Base-by-base conservation (phyloP, 2,329 filamentous ascomycete species). In the Cylindrodendrum hubeiense region DNA sequence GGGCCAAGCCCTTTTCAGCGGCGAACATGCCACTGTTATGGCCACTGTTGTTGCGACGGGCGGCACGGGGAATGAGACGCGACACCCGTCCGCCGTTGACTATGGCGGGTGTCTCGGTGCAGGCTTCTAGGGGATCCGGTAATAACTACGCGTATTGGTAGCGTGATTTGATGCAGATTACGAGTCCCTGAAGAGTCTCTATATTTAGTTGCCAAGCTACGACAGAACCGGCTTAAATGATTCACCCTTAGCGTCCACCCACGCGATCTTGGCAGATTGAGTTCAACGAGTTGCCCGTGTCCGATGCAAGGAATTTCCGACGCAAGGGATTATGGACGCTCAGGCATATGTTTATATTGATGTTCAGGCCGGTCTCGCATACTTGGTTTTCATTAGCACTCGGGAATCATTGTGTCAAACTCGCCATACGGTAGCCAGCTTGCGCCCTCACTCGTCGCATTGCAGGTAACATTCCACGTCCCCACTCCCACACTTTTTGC, bases 191-290 rank as follows among this genome's bases (percentile, higher is more conserved):
- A n/a, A n/a, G n/a, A n/a, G n/a, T n/a, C n/a, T n/a, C n/a, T 43
- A 39, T n/a, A 8, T 22, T 41, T 60, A 60, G 50, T 50, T 41
- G 17, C 37, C 49, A n/a, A 19, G 19, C 41, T 17, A 52, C 22
- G 5, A 5, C 28, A 26, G 50, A 43, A 26, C 21, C 2, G 43
- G n/a, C 26, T 39, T 60, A 41, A 6, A 30, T 13, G 19, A 17
- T 39, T 8, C n/a, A 17, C n/a, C n/a, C 37, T n/a, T 39, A 39
- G 37, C 37, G 37, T n/a, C 37, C 15, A 30, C 13, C n/a, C 22
- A 49, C 22, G 30, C 58, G 58, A 60, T 60, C 58, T 17, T 5
- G 28, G 30, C 28, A 60, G 58, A 60, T 60, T 60, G 49, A 51
- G 49, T 46, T 49, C 55, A 19, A 39, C 6, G n/a, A 39, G 5